Base-by-base conservation (phyloP, 2,329 filamentous ascomycete genomes). In the Penicillium digitatum region DNA sequence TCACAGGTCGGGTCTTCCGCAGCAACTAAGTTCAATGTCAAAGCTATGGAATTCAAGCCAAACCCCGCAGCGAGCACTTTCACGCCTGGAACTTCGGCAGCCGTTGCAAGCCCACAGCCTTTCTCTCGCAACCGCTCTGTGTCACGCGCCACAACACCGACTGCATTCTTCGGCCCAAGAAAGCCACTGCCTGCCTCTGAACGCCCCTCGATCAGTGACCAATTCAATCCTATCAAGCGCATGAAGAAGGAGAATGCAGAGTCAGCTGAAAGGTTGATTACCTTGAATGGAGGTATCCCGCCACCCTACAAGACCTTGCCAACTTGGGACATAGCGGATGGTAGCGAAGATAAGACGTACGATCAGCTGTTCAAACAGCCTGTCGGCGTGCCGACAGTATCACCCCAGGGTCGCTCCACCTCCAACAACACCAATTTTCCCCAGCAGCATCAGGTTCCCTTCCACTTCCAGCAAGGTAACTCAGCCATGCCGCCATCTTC, bases 261-360 rank as follows among this genome's bases (percentile, higher is more conserved):
- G 40, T 77, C 80, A 46, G 76, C 78, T 52, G 72, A 75, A 3
- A 81, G 82, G 63, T 85, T 88, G 59, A 91, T 87, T 79, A 80
- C 85, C 34, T 82, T 85, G 55, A 95, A 94, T 66, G 87, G 86
- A 44, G 91, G 90, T n/a, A 83, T 96, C 50, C 87, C 88, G 35
- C 87, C 88, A 27, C 86, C 93, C 4, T 96, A 87, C 72, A 87
- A 90, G 64, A 97, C 94, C 1, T 79, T 81, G 11, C 91, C 91
- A 0, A 92, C 87, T 0, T 99, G 94, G 93, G 86, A 88, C 57
- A 84, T 86, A 56, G 75, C 85, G 24, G 77, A 84, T 46, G 85
- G 86, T 20, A 87, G 90, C 61, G 79, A 83, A 40, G 89, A 95
- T 61, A 89, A 88, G 66, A 89, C 84, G 0, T 95, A 92, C 71